Evolutionary conservation across 2,329 filamentous ascomycete species (phyloP).

Genomic region (Paramyrothecium sp.): DNA sequence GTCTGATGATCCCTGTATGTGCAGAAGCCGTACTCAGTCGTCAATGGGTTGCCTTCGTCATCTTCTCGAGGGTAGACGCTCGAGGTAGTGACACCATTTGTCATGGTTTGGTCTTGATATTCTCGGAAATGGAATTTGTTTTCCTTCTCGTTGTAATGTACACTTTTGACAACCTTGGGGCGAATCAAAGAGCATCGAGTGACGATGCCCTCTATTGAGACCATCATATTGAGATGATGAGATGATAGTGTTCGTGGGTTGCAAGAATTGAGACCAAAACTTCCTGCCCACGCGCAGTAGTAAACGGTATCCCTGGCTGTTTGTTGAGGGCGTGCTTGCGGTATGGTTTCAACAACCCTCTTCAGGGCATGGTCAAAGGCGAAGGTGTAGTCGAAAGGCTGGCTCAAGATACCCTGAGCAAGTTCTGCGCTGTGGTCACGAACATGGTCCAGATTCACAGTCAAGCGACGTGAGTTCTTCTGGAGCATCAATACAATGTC

Average conservation of each 20-base stretch:
- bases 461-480: constrained; percentile 62
- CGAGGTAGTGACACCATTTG: constrained; percentile 80
- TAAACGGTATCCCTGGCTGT: constrained; percentile 78
- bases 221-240: constrained; percentile 90
- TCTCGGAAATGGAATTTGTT: constrained; percentile 85
- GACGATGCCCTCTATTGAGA: constrained; percentile 95
- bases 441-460: constrained; percentile 86
- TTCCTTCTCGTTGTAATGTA: constrained; percentile 90
- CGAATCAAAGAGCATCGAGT: constrained; percentile 93
- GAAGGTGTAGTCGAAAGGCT: constrained; percentile 83
- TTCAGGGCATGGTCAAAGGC: constrained; percentile 92
- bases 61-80: constrained; percentile 95
- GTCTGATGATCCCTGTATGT: constrained; percentile 97
- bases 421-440: constrained; percentile 83
- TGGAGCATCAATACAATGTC: constrained; percentile 81
- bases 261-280: constrained; percentile 91
- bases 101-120: constrained; percentile 98
- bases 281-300: constrained; percentile 96
- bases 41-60: constrained; percentile 85
- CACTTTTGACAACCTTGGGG: constrained; percentile 96
- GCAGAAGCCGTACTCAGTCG: constrained; percentile 94
- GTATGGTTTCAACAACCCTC: constrained; percentile 78
- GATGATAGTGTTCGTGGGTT: constrained; percentile 92
- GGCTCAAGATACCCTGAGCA: constrained; percentile 72
- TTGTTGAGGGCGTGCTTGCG: constrained; percentile 73